phyloP scores from a whole-genome alignment of 2,329 filamentous ascomycete species.

The Dactylellina haptotyla region DNA sequence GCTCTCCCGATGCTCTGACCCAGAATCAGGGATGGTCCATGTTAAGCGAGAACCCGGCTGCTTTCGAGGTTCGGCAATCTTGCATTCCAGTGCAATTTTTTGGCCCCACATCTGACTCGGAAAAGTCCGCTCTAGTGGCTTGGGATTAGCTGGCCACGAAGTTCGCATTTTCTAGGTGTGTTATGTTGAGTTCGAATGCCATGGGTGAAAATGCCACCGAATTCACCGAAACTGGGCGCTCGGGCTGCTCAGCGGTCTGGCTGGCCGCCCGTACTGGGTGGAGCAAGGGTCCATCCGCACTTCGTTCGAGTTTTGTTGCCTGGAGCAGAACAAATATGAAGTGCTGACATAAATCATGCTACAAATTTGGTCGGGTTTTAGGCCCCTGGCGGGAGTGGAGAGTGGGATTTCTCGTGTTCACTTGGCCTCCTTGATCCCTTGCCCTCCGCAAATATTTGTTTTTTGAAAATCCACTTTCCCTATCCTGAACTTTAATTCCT shows the following conservation, averaged over 20 bases:
- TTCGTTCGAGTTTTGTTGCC: not conserved
- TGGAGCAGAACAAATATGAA: not conserved
- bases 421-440: not conserved
- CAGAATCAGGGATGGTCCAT: not conserved
- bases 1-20: not conserved
- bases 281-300: not conserved
- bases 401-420: not conserved
- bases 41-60: not conserved
- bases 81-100: not conserved
- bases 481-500: not conserved
- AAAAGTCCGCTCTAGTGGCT: not conserved
- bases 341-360: not conserved
- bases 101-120: not conserved
- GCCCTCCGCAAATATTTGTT: not conserved
- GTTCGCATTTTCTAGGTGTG: not conserved
- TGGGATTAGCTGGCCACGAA: not conserved
- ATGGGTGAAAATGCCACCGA: not conserved
- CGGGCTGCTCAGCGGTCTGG: not conserved
- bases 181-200: too few relatives aligned
- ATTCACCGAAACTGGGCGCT: not conserved
- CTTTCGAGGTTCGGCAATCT: constrained; percentile 1
- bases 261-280: not conserved
- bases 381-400: not conserved
- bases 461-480: not conserved
- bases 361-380: not conserved